A percentile compares a stretch with the other conserved stretches of the same genome.
Conservation (phyloP, 192 early-diverging fungal genomes). For the Mortierella alpina region DNA sequence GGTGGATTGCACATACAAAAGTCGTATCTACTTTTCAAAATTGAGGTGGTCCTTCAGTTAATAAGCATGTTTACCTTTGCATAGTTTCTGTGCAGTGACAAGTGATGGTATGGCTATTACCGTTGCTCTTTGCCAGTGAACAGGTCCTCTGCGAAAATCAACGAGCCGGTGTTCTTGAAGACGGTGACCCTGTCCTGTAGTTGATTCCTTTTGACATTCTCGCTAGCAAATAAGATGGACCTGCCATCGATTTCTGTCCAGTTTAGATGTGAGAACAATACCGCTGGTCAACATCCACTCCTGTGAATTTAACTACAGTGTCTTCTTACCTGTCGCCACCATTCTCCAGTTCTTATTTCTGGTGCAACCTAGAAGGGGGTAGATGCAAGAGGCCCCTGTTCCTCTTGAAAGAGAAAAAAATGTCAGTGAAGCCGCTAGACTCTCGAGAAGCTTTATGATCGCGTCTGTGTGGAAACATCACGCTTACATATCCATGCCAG, state of each 20-base stretch:
- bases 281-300: too few relatives aligned
- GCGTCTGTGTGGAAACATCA: background rate
- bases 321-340: constrained; percentile 71
- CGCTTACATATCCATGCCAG: constrained; percentile 74
- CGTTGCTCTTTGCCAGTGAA: constrained; percentile 4
- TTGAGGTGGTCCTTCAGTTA: too few relatives aligned
- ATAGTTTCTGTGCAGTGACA: too few relatives aligned
- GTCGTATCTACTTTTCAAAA: constrained; percentile 44
- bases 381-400: constrained; percentile 92
- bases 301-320: background rate
- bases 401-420: constrained; percentile 62
- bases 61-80: background rate
- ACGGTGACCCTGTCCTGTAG: constrained; percentile 69
- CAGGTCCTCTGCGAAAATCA: constrained; percentile 13
- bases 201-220: constrained; percentile 75
- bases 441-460: background rate
- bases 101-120: background rate
- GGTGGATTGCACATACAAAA: constrained; percentile 96
- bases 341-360: constrained; percentile 72
- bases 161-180: constrained; percentile 52
- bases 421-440: background rate
- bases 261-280: too few relatives aligned
- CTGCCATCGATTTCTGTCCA: constrained; percentile 71
- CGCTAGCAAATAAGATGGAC: constrained; percentile 68
- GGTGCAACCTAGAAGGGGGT: constrained; percentile 82